A percentile compares a stretch with the other conserved stretches of the same genome.
These are phyloP conservation scores for Aspergillus hancockii DNA, from an alignment of 495 filamentous ascomycete species.

Conservation along the genomic window DNA sequence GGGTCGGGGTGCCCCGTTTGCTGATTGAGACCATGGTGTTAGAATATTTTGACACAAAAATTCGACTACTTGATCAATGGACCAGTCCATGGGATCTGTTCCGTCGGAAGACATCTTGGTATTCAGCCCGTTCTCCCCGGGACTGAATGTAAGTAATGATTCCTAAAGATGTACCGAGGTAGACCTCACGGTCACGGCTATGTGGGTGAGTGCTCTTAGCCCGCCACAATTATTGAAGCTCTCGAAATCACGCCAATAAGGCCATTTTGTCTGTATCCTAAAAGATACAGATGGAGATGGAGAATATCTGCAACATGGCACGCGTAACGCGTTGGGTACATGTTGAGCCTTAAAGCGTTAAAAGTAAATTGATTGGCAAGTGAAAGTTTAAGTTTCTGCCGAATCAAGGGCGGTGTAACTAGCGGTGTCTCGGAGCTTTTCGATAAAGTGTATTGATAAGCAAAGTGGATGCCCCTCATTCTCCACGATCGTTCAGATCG, in stretches of 20 bases:
- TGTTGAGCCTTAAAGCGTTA: neutral
- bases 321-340: neutral
- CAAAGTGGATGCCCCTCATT: neutral
- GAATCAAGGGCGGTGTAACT: neutral
- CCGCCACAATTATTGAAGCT: neutral
- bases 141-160: neutral
- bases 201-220: neutral
- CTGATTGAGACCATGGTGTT: constrained; percentile 42
- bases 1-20: constrained; percentile 41
- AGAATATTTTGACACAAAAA: constrained; percentile 59
- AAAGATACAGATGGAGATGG: neutral
- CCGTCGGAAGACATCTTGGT: constrained; percentile 15
- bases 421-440: constrained; percentile 10
- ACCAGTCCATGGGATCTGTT: constrained; percentile 68
- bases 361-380: neutral
- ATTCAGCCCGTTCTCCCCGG: neutral
- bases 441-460: constrained; percentile 6
- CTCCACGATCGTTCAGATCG: neutral
- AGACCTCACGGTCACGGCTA: neutral
- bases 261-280: neutral
- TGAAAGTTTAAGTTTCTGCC: constrained; percentile 12
- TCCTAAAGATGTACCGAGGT: neutral
- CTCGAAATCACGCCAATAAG: neutral
- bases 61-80: constrained; percentile 61
- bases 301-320: neutral